A percentile compares a stretch with the other conserved stretches of the same genome.
phyloP scores from a whole-genome alignment of 148 eudicot species.

The Arbutus unedo region DNA sequence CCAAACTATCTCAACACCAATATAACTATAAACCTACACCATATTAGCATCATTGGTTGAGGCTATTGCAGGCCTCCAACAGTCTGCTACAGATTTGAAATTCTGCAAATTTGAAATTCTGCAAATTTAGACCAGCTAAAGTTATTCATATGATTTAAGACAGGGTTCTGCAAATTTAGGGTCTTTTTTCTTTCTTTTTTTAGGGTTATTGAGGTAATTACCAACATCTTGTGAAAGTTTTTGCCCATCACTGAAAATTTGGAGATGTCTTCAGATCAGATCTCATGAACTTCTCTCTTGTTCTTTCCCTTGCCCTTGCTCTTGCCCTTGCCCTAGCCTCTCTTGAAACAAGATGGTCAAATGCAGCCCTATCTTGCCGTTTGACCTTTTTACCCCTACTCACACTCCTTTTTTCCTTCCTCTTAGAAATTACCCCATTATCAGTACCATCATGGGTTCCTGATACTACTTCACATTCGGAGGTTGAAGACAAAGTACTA shows the following conservation, averaged over 20 bases:
- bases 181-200: neutral
- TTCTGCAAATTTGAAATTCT: slow-evolving; percentile 15
- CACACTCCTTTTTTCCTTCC: neutral
- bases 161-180: neutral
- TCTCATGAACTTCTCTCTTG: slow-evolving; percentile 29
- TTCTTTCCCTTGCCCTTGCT: slow-evolving; percentile 60
- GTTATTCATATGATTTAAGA: neutral
- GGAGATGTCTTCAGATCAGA: neutral
- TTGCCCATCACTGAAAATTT: slow-evolving; percentile 2
- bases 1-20: neutral
- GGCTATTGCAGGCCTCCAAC: neutral
- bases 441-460: neutral
- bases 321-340: slow-evolving; percentile 60
- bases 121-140: neutral
- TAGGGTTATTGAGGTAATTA: neutral
- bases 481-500: neutral
- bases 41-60: neutral
- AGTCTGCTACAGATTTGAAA: slow-evolving; percentile 10
- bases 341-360: slow-evolving; percentile 13
- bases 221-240: neutral
- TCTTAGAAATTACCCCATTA: neutral
- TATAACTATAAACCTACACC: neutral
- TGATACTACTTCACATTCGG: neutral
- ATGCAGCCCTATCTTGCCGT: neutral
- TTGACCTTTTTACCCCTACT: slow-evolving; percentile 2